Base-by-base conservation (phyloP, 2,329 filamentous ascomycete species). In the Furcasterigmium sp. region DNA sequence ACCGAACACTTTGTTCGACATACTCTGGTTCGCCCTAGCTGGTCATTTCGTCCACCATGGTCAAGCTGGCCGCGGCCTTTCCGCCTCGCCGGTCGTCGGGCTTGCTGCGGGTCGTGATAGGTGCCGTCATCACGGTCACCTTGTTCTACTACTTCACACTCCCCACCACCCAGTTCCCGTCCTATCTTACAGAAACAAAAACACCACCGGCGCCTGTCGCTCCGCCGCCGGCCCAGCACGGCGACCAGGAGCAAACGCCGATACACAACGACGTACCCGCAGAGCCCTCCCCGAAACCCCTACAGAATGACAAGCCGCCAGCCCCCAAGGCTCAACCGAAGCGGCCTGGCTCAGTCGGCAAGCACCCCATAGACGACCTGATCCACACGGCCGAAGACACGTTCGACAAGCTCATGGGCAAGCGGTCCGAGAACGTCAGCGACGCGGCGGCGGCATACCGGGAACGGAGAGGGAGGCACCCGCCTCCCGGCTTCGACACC, bases 101-200 rank as follows among this genome's bases (percentile, higher is more conserved):
- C 43, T 67, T 72, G 41, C 80, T 87, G 43, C 73, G 82, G 42
- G 75, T 76, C 55, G 84, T 85, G 52, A 70, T 87, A 3, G 61
- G 73, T 25, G 64, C 76, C 17, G 85, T 84, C 6, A 80, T 87
- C 47, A 45, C 82, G 44, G 38, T 63, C 39, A 50, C 47, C 20
- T 45, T 63, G 11, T 49, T 64, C 44, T 64, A 60, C 46, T 64
- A 63, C 54, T 25, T 51, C 48, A 39, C 49, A 43, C 45, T 42
- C 48, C 34, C 45, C 20, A 34, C 43, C 41, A n/a, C 41, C 35
- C 29, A 36, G 42, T 10, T 42, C 44, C 28, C 52, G 3, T 25
- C 39, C 39, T 37, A 21, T n/a, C 19, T 21, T 19, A n/a, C 19
- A 18, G 38, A 47, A 14, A 47, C 38, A 29, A 37, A 35, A 5